These are phyloP conservation scores for Botrytis squamosa DNA, from an alignment of 2,329 filamentous ascomycete species.

Conservation along the genomic window DNA sequence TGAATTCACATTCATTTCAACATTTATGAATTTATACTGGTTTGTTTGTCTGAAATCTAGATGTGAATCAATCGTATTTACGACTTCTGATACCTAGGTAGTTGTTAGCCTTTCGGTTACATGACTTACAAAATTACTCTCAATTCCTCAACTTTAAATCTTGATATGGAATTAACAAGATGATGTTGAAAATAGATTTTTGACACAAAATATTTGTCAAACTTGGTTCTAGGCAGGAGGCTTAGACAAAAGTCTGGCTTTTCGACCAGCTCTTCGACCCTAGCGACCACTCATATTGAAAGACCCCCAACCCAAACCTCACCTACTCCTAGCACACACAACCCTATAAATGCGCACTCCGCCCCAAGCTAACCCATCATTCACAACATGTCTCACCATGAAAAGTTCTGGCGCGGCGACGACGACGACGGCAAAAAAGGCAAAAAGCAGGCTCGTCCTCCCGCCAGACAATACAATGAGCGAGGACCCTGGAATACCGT, in stretches of 20 bases:
- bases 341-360: neutral
- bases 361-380: no score
- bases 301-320: neutral
- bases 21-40: neutral
- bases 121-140: neutral
- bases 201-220: neutral
- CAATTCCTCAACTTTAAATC: neutral
- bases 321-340: neutral
- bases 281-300: neutral
- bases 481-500: neutral
- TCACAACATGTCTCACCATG: neutral
- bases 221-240: neutral
- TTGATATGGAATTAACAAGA: neutral
- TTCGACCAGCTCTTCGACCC: neutral
- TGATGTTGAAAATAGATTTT: neutral
- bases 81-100: neutral
- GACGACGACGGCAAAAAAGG: neutral
- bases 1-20: neutral
- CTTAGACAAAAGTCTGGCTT: neutral
- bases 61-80: neutral
- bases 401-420: neutral
- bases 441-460: neutral
- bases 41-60: neutral
- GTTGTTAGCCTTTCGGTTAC: neutral
- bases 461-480: neutral